Percentiles rank a stretch among this genome's conserved stretches.
These are phyloP conservation scores for Calonectria ilicicola DNA, from an alignment of 2,329 filamentous ascomycete species.

Conservation along the genomic window DNA sequence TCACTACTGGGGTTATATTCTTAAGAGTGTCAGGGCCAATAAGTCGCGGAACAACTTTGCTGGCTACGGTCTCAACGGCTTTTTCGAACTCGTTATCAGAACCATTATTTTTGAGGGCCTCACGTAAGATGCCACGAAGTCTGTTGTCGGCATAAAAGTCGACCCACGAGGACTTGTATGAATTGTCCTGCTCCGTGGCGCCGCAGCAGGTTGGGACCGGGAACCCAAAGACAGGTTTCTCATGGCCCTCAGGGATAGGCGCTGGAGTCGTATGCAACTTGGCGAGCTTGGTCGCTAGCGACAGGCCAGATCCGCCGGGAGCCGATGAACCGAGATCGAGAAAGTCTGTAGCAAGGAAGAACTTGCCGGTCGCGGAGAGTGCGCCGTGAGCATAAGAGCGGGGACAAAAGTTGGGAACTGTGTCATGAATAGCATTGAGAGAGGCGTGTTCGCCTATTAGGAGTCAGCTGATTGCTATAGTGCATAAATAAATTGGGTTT, in stretches of 20 bases:
- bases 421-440: conserved; percentile 81
- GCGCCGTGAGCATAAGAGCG: conserved; percentile 79
- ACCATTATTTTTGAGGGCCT: conserved; percentile 72
- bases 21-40: conserved; percentile 75
- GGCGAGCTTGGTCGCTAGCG: conserved; percentile 81
- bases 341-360: conserved; percentile 82
- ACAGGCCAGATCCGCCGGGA: conserved; percentile 60
- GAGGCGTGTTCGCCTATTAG: conserved; percentile 82
- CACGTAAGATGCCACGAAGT: conserved; percentile 72
- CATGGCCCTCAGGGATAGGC: conserved; percentile 70
- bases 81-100: conserved; percentile 69
- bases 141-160: conserved; percentile 87
- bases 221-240: conserved; percentile 81
- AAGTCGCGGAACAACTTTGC: conserved; percentile 79
- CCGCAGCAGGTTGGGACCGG: conserved; percentile 89
- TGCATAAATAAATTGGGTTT: not conserved
- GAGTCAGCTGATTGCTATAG: not conserved
- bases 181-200: conserved; percentile 84
- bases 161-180: conserved; percentile 79
- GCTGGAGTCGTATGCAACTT: conserved; percentile 82
- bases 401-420: conserved; percentile 82
- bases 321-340: conserved; percentile 70
- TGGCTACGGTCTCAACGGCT: conserved; percentile 74
- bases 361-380: conserved; percentile 59
- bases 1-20: conserved; percentile 78